Evolutionary conservation across 176 grass and related monocot species (phyloP).

Genomic region (Cenchrus purpureus): DNA sequence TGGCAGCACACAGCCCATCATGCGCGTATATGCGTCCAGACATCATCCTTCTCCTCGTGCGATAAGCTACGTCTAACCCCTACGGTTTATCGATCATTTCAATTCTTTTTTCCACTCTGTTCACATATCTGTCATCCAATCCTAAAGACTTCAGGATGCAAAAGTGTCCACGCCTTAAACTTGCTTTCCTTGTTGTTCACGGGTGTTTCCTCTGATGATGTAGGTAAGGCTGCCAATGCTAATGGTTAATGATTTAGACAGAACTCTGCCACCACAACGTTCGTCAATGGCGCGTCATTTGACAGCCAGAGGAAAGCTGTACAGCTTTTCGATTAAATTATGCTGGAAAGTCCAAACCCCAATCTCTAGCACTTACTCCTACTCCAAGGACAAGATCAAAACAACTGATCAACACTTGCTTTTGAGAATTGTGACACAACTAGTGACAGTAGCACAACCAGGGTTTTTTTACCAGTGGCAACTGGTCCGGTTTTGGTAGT

Average conservation of each 20-base stretch:
- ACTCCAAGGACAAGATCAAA: neutral
- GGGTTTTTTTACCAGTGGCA: too few species aligned
- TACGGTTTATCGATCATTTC: neutral
- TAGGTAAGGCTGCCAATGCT: neutral
- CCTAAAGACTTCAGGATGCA: neutral
- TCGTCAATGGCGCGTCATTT: neutral
- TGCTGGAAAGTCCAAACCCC: neutral
- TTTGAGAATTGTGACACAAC: neutral
- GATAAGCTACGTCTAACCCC: neutral
- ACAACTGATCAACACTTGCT: neutral
- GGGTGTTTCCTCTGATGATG: slow-evolving; percentile 1
- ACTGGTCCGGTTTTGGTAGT: too few species aligned
- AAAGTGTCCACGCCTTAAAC: neutral
- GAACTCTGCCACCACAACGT: neutral
- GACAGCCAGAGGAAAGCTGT: slow-evolving; percentile 12
- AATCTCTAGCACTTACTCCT: neutral
- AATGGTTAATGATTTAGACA: neutral
- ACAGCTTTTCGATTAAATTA: neutral
- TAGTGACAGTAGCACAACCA: too few species aligned
- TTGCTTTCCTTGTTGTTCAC: slow-evolving; percentile 21
- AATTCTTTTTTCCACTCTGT: neutral
- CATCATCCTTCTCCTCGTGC: neutral
- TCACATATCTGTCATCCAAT: slow-evolving; percentile 23
- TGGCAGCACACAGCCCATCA: neutral
- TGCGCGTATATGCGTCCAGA: neutral